Evolutionary conservation across 176 grass and related monocot species (phyloP).

Genomic region (Rhynchospora pubera): DNA sequence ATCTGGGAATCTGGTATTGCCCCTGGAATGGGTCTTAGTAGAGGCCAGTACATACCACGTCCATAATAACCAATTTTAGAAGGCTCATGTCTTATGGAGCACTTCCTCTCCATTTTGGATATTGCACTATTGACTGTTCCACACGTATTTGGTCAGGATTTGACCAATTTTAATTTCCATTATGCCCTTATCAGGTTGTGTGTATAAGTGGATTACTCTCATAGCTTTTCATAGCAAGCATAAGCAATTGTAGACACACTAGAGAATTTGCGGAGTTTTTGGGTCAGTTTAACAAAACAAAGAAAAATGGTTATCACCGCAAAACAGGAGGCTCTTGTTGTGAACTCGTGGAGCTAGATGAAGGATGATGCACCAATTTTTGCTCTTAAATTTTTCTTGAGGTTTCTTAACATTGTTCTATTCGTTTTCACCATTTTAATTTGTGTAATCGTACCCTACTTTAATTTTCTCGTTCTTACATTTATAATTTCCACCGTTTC

Average conservation of each 20-base stretch:
- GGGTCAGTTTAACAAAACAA: background rate
- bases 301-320: conserved; percentile 3
- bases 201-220: background rate
- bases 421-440: background rate
- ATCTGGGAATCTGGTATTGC: background rate
- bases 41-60: background rate
- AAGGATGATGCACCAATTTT: conserved; percentile 2
- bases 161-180: background rate
- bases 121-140: background rate
- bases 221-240: background rate
- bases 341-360: conserved; percentile 1
- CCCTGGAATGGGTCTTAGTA: background rate
- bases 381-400: conserved; percentile 22
- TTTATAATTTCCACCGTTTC: background rate
- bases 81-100: background rate
- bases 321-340: conserved; percentile 3
- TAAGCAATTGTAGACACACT: background rate
- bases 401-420: background rate
- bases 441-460: background rate
- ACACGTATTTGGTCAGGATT: background rate
- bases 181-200: background rate
- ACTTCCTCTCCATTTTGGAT: background rate
- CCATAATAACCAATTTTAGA: background rate
- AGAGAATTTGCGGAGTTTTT: background rate
- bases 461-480: background rate